Percentiles rank a stretch among this genome's conserved stretches.
Conservation (phyloP, 768 basidiomycete genomes). For the Kwoniella bestiolae region DNA sequence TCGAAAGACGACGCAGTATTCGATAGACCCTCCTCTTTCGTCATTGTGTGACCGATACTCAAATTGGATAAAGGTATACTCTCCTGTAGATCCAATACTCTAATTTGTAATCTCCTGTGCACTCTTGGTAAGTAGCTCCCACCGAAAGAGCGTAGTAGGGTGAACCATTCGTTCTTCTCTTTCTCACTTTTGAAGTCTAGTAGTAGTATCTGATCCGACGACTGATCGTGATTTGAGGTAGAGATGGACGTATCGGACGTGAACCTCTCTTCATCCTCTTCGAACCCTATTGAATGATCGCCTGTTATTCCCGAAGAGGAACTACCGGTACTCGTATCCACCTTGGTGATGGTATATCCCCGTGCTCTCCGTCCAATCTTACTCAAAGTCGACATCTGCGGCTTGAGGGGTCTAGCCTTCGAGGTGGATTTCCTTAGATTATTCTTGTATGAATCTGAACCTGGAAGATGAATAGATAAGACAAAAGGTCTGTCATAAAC, state of each 20-base stretch:
- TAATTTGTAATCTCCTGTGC: slow-evolving; percentile 26
- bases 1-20: not conserved
- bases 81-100: slow-evolving; percentile 29
- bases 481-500: slow-evolving; percentile 13
- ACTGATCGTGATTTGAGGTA: not conserved
- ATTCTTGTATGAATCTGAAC: not conserved
- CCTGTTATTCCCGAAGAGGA: not conserved
- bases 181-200: slow-evolving; percentile 6
- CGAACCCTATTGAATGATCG: not conserved
- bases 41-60: not conserved
- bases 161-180: slow-evolving; percentile 22
- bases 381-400: slow-evolving; percentile 8
- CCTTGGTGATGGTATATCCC: slow-evolving; percentile 17
- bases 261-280: not conserved
- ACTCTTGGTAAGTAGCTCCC: not conserved
- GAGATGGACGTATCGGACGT: not conserved
- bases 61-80: slow-evolving; percentile 3
- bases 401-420: not conserved
- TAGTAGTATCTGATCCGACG: slow-evolving; percentile 3
- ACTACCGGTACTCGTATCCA: not conserved
- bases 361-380: slow-evolving; percentile 9
- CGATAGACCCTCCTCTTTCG: not conserved
- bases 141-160: slow-evolving; percentile 17
- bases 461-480: slow-evolving; percentile 6
- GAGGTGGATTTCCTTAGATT: slow-evolving; percentile 6